Base-by-base conservation (phyloP, 371 early-diverging fungal species). In the Gilbertella persicaria region DNA sequence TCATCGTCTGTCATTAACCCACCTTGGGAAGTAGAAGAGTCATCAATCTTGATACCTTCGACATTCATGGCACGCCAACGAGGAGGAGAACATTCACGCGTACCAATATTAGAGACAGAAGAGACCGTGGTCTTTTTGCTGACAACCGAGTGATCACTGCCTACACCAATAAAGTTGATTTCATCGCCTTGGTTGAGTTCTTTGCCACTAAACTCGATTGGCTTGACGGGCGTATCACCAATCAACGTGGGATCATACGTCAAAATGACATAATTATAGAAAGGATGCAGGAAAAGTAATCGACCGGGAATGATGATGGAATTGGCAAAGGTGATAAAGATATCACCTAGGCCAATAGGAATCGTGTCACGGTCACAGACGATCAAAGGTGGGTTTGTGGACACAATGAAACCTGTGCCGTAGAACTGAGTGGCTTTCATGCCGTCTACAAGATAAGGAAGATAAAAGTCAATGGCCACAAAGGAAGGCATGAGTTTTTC, bases 351-450 rank as follows among this genome's bases (percentile, higher is more conserved):
- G 13, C 79, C 76, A 6, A 89, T 83, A 0, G 92, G 92, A 20
- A 94, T 80, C 0, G 91, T 87, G 51, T 89, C 89, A 23, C 93
- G 83, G 64, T 92, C 91, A 51, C 87, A 89, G 16, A 93, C 62
- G 19, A 95, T 75, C 23, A 88, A 60, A 0, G 93, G 93, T 26
- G 78, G 79, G 28, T 83, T 64, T 24, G 80, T 78, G 44, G 91
- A 90, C 5, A 94, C 75, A 9, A 96, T 76, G 0, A 94, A 61
- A 1, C 96, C 96, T 0, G 90, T 83, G 5, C 95, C 96, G 29
- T 74, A 70, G 26, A 71, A 71, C 30, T 83, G 85, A 16, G 85
- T 80, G 25, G 56, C 74, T 48, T 78, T 80, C 78, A 87, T 78
- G 42, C 56, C 91, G 55, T 90, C 91, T 12, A 90, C 78, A 42